Conservation (phyloP, 495 filamentous ascomycete species). For the Chaetomium fimeti region DNA sequence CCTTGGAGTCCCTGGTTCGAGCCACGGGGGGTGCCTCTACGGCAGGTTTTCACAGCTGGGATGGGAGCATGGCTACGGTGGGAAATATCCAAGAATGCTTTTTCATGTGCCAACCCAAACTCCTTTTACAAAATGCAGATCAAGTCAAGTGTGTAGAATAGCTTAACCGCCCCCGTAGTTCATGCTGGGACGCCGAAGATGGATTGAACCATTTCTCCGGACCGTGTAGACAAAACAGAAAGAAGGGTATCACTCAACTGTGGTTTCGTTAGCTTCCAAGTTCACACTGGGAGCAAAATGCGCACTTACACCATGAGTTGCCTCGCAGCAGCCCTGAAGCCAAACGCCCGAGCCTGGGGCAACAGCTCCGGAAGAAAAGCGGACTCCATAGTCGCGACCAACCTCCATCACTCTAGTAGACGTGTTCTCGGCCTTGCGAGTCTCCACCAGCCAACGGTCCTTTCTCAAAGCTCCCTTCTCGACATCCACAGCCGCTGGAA, state of each 20-base stretch:
- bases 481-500: constrained; percentile 46
- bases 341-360: constrained; percentile 71
- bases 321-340: constrained; percentile 93
- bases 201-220: constrained; percentile 71
- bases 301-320: constrained; percentile 77
- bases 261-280: constrained; percentile 6
- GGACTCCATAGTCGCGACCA: constrained; percentile 69
- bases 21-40: not conserved
- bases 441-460: constrained; percentile 38
- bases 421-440: constrained; percentile 14
- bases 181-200: constrained; percentile 56
- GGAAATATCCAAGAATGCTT: constrained; percentile 1
- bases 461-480: constrained; percentile 16
- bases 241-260: constrained; percentile 74
- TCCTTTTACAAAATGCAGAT: not conserved
- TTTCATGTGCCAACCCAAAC: constrained; percentile 1
- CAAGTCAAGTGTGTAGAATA: not conserved
- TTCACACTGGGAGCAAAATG: not conserved
- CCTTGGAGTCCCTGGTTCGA: not conserved
- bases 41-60: not conserved
- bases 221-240: constrained; percentile 68
- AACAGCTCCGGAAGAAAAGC: constrained; percentile 64
- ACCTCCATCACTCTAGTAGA: constrained; percentile 35
- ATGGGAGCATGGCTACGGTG: not conserved
- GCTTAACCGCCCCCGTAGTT: not conserved